Conservation (phyloP, 2,329 filamentous ascomycete genomes). For the Aspergillus caelatus region DNA sequence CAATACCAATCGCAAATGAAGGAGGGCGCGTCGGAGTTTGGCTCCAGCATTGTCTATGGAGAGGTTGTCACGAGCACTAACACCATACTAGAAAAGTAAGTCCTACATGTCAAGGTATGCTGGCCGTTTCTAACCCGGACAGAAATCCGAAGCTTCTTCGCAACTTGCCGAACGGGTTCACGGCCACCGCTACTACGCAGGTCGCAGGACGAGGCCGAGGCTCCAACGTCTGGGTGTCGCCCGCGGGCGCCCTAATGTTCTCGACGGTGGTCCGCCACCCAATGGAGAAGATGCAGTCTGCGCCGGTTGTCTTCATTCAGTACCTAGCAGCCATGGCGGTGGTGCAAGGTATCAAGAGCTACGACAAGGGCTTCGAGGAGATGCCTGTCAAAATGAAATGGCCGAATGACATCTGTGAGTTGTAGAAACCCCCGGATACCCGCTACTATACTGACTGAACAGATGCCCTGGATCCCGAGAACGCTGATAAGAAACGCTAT, state of each 20-base stretch:
- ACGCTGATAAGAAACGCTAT: slow-evolving; percentile 57
- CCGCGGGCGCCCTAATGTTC: slow-evolving; percentile 82
- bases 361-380: slow-evolving; percentile 73
- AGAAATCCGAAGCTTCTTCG: slow-evolving; percentile 79
- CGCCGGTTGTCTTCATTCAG: slow-evolving; percentile 89
- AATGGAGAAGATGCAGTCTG: slow-evolving; percentile 67
- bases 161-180: slow-evolving; percentile 81
- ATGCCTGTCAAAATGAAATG: slow-evolving; percentile 89
- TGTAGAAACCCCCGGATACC: background rate
- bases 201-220: slow-evolving; percentile 86
- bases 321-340: slow-evolving; percentile 89
- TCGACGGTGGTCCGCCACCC: slow-evolving; percentile 86
- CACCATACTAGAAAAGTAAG: slow-evolving; percentile 84
- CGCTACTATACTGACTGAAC: slow-evolving; percentile 4
- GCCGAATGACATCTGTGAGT: slow-evolving; percentile 90
- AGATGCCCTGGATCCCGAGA: slow-evolving; percentile 69
- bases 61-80: slow-evolving; percentile 94
- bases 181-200: slow-evolving; percentile 82
- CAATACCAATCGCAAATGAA: slow-evolving; percentile 64
- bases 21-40: slow-evolving; percentile 67
- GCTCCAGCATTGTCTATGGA: slow-evolving; percentile 78
- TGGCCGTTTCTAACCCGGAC: background rate
- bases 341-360: slow-evolving; percentile 78
- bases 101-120: background rate
- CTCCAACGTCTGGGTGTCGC: slow-evolving; percentile 92